phyloP scores from a whole-genome alignment of 1,284 basidiomycete species.

The Tilletia horrida region DNA sequence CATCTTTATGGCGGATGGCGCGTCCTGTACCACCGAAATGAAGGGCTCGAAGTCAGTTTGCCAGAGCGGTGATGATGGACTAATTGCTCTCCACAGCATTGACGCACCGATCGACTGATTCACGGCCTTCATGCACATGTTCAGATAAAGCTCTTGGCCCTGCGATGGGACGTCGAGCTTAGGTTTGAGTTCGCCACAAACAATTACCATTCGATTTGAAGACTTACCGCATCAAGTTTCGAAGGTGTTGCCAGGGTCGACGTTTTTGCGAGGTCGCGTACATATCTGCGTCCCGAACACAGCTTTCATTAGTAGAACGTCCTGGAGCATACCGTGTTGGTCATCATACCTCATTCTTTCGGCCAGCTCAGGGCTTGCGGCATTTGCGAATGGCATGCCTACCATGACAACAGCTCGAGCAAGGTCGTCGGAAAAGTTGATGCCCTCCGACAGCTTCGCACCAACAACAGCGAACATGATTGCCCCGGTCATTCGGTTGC shows the following conservation, averaged over 20 bases:
- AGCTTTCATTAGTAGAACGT: no score
- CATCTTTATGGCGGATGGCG: slow-evolving; percentile 50
- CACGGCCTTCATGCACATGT: slow-evolving; percentile 81
- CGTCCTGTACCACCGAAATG: slow-evolving; percentile 20
- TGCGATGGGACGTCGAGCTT: slow-evolving; percentile 21
- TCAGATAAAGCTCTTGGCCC: slow-evolving; percentile 48
- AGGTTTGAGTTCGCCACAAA: background rate
- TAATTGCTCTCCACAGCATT: slow-evolving; percentile 38
- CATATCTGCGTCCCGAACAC: slow-evolving; percentile 25
- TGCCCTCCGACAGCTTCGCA: slow-evolving; percentile 91
- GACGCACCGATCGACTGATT: slow-evolving; percentile 88
- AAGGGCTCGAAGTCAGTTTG: background rate
- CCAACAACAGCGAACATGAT: slow-evolving; percentile 80
- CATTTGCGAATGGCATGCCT: slow-evolving; percentile 89
- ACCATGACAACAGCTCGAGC: slow-evolving; percentile 80
- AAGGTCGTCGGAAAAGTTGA: slow-evolving; percentile 82
- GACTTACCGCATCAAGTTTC: slow-evolving; percentile 25
- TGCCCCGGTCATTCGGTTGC: slow-evolving; percentile 61
- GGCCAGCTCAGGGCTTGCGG: slow-evolving; percentile 80
- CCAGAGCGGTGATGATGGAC: background rate
- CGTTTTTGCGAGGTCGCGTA: slow-evolving; percentile 30
- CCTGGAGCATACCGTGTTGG: no score
- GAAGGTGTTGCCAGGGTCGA: slow-evolving; percentile 2
- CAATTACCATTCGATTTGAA: background rate
- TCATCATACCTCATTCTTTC: slow-evolving; percentile 89